Evolutionary conservation across 139 green algal species (phyloP).

Genomic region (Haematococcus lacustris): DNA sequence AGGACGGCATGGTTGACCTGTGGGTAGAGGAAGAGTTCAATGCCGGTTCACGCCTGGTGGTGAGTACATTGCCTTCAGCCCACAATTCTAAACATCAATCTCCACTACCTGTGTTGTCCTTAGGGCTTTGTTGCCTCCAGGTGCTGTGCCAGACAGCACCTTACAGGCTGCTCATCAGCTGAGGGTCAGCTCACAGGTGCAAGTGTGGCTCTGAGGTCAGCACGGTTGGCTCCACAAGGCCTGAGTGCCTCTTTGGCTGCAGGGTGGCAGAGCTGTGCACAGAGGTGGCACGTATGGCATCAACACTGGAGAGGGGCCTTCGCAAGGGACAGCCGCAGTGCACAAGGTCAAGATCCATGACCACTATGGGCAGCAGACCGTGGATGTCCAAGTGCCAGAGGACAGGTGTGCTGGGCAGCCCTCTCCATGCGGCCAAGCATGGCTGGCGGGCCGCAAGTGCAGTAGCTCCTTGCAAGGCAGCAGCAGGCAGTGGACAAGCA

Average conservation of each 20-base stretch:
- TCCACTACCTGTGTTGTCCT: not conserved
- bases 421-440: not conserved
- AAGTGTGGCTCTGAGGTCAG: too few relatives aligned
- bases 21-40: conserved; percentile 96
- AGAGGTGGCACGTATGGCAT: conserved; percentile 57
- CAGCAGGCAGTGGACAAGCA: not conserved
- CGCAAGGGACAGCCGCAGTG: conserved; percentile 22
- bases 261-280: conserved; percentile 72
- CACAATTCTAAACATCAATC: not conserved
- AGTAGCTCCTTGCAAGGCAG: not conserved
- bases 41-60: conserved; percentile 69
- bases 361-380: conserved; percentile 51
- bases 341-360: conserved; percentile 82
- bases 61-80: conserved; percentile 24
- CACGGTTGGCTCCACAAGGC: too few relatives aligned
- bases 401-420: conserved; percentile 58
- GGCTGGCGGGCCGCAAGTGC: not conserved
- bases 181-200: too few relatives aligned
- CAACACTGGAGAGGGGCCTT: conserved; percentile 67
- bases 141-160: not conserved
- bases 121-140: not conserved
- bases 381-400: conserved; percentile 82
- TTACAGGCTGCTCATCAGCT: not conserved
- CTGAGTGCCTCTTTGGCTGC: conserved; percentile 48
- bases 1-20: conserved; percentile 77